A percentile compares a stretch with the other conserved stretches of the same genome.
phyloP scores from a whole-genome alignment of 2,329 filamentous ascomycete species.

The Venturia aucupariae region DNA sequence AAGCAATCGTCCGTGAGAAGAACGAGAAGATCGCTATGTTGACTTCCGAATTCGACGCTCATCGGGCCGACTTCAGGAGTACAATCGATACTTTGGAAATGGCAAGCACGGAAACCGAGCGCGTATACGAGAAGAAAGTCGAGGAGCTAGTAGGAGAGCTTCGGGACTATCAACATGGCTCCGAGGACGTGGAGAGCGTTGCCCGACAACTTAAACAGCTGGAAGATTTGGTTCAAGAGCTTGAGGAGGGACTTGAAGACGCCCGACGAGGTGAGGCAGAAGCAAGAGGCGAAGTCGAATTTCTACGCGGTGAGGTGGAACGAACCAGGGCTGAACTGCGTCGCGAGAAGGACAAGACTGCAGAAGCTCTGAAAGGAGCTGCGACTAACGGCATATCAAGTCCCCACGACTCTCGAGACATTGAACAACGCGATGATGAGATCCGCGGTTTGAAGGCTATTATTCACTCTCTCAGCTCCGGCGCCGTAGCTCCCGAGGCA shows the following conservation, averaged over 20 bases:
- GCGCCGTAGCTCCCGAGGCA: slow-evolving; percentile 36
- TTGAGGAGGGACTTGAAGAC: slow-evolving; percentile 94
- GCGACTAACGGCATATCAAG: slow-evolving; percentile 33
- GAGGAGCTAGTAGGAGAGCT: slow-evolving; percentile 78
- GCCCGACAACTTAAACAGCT: slow-evolving; percentile 88
- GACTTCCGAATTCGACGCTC: slow-evolving; percentile 87
- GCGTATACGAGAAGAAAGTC: slow-evolving; percentile 91
- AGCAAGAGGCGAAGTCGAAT: slow-evolving; percentile 91
- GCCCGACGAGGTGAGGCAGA: slow-evolving; percentile 89
- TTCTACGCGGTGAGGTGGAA: slow-evolving; percentile 88
- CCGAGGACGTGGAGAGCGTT: slow-evolving; percentile 84
- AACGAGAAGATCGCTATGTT: slow-evolving; percentile 93
- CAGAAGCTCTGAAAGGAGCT: slow-evolving; percentile 48
- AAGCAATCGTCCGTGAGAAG: slow-evolving; percentile 80
- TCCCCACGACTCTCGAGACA: slow-evolving; percentile 49
- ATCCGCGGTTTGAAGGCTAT: slow-evolving; percentile 95
- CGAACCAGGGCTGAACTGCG: slow-evolving; percentile 79
- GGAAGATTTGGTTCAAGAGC: slow-evolving; percentile 90
- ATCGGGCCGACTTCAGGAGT: slow-evolving; percentile 90
- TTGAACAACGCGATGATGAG: slow-evolving; percentile 94
- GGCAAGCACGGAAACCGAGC: slow-evolving; percentile 88
- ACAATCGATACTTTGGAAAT: slow-evolving; percentile 90
- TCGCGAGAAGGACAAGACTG: slow-evolving; percentile 76
- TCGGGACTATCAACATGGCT: slow-evolving; percentile 69
- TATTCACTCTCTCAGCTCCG: slow-evolving; percentile 86